Conservation (phyloP, 169 alveolate species). For the Plasmodium adleri region DNA sequence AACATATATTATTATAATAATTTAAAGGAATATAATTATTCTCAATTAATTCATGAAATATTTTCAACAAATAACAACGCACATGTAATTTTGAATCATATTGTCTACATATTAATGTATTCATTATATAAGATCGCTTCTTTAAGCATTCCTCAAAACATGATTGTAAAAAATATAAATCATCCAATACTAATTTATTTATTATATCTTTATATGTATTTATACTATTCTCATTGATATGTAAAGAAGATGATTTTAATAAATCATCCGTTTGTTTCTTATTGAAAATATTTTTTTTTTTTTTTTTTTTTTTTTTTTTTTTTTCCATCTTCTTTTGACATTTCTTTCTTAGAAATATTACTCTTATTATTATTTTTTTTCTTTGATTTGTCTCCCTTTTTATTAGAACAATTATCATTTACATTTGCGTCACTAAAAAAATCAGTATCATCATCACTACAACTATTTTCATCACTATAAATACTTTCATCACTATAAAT, state of each 20-base stretch:
- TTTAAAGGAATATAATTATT: slow-evolving; percentile 82
- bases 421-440: neutral
- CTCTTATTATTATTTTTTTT: neutral
- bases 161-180: slow-evolving; percentile 39
- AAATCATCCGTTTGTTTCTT: slow-evolving; percentile 19
- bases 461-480: neutral
- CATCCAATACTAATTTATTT: slow-evolving; percentile 51
- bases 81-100: slow-evolving; percentile 85
- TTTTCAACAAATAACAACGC: slow-evolving; percentile 81
- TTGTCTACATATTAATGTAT: slow-evolving; percentile 79
- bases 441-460: slow-evolving; percentile 8
- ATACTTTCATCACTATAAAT: slow-evolving; percentile 2
- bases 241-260: slow-evolving; percentile 33
- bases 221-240: slow-evolving; percentile 27
- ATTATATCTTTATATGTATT: slow-evolving; percentile 60
- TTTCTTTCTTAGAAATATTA: too few relatives aligned
- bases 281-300: neutral
- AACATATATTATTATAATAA: slow-evolving; percentile 76
- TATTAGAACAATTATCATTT: neutral
- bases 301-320: neutral
- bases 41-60: slow-evolving; percentile 82
- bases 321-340: slow-evolving; percentile 10
- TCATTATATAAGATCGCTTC: slow-evolving; percentile 44
- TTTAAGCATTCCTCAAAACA: slow-evolving; percentile 70
- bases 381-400: slow-evolving; percentile 2